Percentiles rank a stretch among this genome's conserved stretches.
Conservation (phyloP, 306 rosid genomes). For the Hippophae gyantsensis region DNA sequence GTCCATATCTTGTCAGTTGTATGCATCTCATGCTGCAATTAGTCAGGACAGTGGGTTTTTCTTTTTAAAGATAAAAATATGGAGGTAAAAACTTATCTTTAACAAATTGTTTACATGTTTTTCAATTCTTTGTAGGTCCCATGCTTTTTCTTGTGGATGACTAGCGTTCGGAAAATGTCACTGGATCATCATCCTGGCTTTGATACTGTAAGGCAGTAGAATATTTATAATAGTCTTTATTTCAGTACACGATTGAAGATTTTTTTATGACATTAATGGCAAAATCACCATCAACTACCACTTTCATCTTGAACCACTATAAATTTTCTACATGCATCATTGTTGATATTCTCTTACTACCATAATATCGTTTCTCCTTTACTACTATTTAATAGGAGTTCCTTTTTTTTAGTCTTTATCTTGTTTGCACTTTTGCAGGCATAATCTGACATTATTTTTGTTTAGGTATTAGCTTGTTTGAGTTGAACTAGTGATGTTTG, state of each 20-base stretch:
- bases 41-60: background rate
- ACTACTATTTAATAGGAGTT: too few relatives aligned
- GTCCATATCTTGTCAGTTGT: too few relatives aligned
- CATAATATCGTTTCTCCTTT: too few relatives aligned
- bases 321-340: too few relatives aligned
- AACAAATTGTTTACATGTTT: slow-evolving; percentile 10
- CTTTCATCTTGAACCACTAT: background rate
- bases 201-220: slow-evolving; percentile 52
- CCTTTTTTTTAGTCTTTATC: too few relatives aligned
- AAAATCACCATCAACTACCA: background rate
- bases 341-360: too few relatives aligned
- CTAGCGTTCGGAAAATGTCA: slow-evolving; percentile 77
- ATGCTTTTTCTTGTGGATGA: slow-evolving; percentile 81
- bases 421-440: background rate
- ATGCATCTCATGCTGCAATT: too few relatives aligned
- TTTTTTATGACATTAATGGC: background rate
- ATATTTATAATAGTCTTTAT: background rate
- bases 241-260: background rate
- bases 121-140: slow-evolving; percentile 55
- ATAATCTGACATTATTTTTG: background rate
- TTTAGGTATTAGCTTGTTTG: background rate
- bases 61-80: background rate
- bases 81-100: slow-evolving; percentile 6
- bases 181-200: slow-evolving; percentile 74
- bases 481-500: background rate